A percentile compares a stretch with the other conserved stretches of the same genome.
Evolutionary conservation across 2,329 filamentous ascomycete genomes (phyloP).

Genomic region (Pseudocercospora musae): DNA sequence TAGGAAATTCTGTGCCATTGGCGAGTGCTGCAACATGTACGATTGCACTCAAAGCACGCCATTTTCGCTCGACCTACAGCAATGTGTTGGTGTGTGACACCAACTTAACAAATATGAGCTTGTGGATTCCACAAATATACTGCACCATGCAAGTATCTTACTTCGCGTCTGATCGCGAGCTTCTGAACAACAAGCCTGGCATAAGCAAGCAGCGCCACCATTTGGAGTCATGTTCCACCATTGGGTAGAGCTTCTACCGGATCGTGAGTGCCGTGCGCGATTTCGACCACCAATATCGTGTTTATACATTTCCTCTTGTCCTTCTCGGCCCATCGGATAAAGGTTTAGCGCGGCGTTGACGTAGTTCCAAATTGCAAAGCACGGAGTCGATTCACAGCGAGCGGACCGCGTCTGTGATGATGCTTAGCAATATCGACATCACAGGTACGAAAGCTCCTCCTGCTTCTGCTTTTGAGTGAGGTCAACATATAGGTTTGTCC

Average conservation of each 20-base stretch:
- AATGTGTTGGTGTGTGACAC: not conserved
- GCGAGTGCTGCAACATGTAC: not conserved
- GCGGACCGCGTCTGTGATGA: not conserved
- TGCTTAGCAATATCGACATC: not conserved
- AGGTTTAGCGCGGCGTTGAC: not conserved
- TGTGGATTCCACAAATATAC: not conserved
- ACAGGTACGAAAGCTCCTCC: not conserved
- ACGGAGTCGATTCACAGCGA: not conserved
- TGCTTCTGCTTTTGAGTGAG: slow-evolving; percentile 10
- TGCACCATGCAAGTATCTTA: not conserved
- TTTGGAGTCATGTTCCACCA: not conserved
- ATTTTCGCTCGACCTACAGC: not conserved
- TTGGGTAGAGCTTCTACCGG: not conserved
- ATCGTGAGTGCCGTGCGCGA: not conserved
- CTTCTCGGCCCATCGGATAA: not conserved
- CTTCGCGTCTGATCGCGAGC: not conserved
- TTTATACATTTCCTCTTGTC: not conserved
- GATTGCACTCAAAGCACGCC: not conserved
- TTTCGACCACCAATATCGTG: not conserved
- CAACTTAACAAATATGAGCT: not conserved
- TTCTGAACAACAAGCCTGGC: not conserved
- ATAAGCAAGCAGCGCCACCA: not conserved
- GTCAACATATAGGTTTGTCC: slow-evolving; percentile 16
- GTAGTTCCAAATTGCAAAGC: not conserved
- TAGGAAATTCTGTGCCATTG: not conserved